These are phyloP conservation scores for Conticribra weissflogii DNA, from an alignment of 108 stramenopile genomes.

Conservation along the genomic window DNA sequence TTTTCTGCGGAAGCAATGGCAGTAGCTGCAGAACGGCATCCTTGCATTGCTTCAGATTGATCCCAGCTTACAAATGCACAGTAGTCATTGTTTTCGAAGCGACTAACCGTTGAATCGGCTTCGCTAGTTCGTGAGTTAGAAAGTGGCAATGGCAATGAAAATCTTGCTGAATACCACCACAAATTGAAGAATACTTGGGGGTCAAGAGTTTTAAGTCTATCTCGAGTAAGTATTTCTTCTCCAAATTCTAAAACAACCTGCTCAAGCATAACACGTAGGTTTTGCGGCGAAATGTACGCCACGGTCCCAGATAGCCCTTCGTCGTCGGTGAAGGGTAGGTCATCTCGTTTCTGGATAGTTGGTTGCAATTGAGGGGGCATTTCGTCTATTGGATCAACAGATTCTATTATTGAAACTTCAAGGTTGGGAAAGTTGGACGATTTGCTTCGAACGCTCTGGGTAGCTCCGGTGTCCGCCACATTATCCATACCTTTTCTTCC, in stretches of 20 bases:
- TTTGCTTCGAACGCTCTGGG: neutral
- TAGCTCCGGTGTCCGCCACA: slow-evolving; percentile 11
- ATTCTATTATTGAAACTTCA: slow-evolving; percentile 4
- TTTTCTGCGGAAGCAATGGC: slow-evolving; percentile 50
- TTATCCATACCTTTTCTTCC: neutral
- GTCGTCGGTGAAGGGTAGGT: slow-evolving; percentile 10
- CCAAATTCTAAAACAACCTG: slow-evolving; percentile 69
- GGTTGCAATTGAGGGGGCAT: slow-evolving; percentile 70
- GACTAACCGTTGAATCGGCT: neutral
- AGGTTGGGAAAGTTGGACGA: slow-evolving; percentile 5
- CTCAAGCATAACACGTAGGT: slow-evolving; percentile 57
- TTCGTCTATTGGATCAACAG: slow-evolving; percentile 22
- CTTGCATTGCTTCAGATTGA: slow-evolving; percentile 62
- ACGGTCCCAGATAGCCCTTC: neutral
- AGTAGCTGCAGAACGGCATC: slow-evolving; percentile 66
- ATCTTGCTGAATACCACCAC: slow-evolving; percentile 88
- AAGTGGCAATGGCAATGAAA: slow-evolving; percentile 82
- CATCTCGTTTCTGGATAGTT: slow-evolving; percentile 6
- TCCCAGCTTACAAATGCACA: slow-evolving; percentile 85
- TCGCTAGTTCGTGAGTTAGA: slow-evolving; percentile 25
- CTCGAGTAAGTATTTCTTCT: slow-evolving; percentile 74
- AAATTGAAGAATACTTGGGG: slow-evolving; percentile 82
- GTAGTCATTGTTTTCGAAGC: slow-evolving; percentile 26
- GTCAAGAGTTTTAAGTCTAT: slow-evolving; percentile 58
- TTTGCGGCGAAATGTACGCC: neutral